Base-by-base conservation (phyloP, 23 red algal species). In the Gracilaria domingensis region DNA sequence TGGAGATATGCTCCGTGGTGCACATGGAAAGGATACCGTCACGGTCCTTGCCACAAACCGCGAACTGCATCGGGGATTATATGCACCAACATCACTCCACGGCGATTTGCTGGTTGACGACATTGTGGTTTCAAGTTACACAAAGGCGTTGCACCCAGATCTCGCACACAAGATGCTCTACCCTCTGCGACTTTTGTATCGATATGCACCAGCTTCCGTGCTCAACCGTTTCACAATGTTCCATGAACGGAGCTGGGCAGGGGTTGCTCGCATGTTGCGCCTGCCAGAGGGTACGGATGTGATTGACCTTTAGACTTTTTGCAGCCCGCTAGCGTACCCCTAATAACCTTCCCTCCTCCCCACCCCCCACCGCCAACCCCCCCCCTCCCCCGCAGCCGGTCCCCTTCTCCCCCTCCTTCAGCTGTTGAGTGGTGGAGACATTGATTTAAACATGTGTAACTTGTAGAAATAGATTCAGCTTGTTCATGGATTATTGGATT, bases 111-210 rank as follows among this genome's bases (percentile, higher is more conserved):
- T 94, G 40, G 92, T 94, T 2, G 74, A 94, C 65, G 92, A 83
- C 21, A 73, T 94, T 36, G 92, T 94, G 20, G 92, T 94, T 81
- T 88, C 83, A 21, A 94, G 92, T 72, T 94, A 94, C 35, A 94
- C 92, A 2, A 73, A 82, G 44, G 56, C 82, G 44, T 77, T 94
- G 59, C 92, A 79, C n/a, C 92, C 82, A 13, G 32, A 56, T 40
- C 8, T 87, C 20, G 83, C 83, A 29, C 92, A 94, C 83, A 75
- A 75, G 82, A 71, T 87, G 24, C 83, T 94, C 7, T 60, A 87
- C 29, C 92, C 92, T 12, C 36, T 94, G 6, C 53, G 92, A 34
- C 64, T 84, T n/a, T 25, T 92, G 64, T 92, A 92, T 61, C 79
- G 79, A 73, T 84, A 83, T 30, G 79, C 37, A 55, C 67, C 80